phyloP scores from a whole-genome alignment of 495 filamentous ascomycete species.

The Staphylotrichum tortipilum region DNA sequence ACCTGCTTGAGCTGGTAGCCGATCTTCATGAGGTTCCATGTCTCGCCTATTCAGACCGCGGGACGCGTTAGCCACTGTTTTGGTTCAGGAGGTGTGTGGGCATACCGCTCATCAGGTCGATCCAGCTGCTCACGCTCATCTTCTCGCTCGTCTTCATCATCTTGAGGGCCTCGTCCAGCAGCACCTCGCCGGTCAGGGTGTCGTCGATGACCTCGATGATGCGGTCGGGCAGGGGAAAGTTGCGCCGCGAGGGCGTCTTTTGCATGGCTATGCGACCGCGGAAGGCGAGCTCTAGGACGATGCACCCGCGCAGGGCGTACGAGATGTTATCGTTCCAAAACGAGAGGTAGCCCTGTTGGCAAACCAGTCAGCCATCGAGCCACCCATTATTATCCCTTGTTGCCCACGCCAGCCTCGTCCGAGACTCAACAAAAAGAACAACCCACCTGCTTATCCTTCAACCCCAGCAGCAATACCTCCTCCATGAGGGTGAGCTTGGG shows the following conservation, averaged over 20 bases:
- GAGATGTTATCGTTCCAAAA: slow-evolving; percentile 99
- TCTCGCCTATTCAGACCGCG: no score
- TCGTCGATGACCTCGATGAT: slow-evolving; percentile 96
- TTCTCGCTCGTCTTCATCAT: slow-evolving; percentile 99
- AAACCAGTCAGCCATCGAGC: not conserved
- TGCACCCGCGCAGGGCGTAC: slow-evolving; percentile 93
- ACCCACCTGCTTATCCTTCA: slow-evolving; percentile 96
- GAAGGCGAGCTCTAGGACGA: slow-evolving; percentile 94
- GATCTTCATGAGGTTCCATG: slow-evolving; percentile 99
- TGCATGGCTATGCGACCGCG: slow-evolving; percentile 96
- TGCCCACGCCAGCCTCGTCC: not conserved
- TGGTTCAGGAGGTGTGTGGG: not conserved
- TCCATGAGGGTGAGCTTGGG: slow-evolving; percentile 98
- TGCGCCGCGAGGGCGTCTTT: slow-evolving; percentile 84
- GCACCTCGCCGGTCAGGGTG: slow-evolving; percentile 91
- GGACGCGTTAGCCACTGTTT: no score
- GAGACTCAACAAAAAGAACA: not conserved
- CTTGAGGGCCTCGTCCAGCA: slow-evolving; percentile 96
- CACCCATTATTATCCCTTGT: no score
- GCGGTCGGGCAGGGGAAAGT: slow-evolving; percentile 86
- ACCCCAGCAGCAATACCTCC: slow-evolving; percentile 83
- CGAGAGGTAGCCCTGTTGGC: slow-evolving; percentile 77
- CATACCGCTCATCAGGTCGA: slow-evolving; percentile 95
- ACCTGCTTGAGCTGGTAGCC: slow-evolving; percentile 99
- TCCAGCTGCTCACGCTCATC: slow-evolving; percentile 99